Evolutionary conservation across 257 asterid genomes (phyloP), one percentile per base, ranked within the genome.

Genomic region (Scutellaria baicalensis): DNA sequence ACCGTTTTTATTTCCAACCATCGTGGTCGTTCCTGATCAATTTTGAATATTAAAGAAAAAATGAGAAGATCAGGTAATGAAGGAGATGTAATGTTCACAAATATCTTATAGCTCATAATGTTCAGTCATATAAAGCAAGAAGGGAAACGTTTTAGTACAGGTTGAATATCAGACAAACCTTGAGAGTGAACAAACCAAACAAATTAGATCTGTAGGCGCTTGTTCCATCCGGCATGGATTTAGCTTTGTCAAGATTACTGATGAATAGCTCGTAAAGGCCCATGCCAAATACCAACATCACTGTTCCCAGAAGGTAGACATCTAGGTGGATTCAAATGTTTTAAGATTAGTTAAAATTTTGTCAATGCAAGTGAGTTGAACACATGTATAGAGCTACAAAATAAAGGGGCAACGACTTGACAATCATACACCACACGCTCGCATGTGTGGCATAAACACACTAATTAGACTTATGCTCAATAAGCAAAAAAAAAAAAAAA

Each of bases 221-320:
- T 66, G 39, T 80, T 59, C 86, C 97, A 9, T 85, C 84, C 0
- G 90, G 73, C 69, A 60, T 47, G 67, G 87, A 77, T 75, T 83
- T 81, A 12, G 75, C 76, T 66, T 85, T 87, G 70, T 90, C 97
- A 18, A 93, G 95, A 74, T 90, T 93, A 76, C 97, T 93, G 81
- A 93, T 93, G 87, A 93, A 93, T 55, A 93, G 96, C 85, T 93
- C 98, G 64, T 93, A 93, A 2, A 93, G 95, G 51, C 98, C 97
- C 96, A 88, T 88, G 40, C 97, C 98, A 27, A 93, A 93, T 10
- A 93, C 97, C 82, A 93, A 33, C 98, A 93, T 93, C 80, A 93
- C 98, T 47, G 98, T 93, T 65, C 98, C 98, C 49, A 93, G 77
- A 35, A 93, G 85, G 75, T 93, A 93, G 42, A 90, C 88, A 86